phyloP scores from a whole-genome alignment of 331 rosid species.

The Stylosanthes scabra region DNA sequence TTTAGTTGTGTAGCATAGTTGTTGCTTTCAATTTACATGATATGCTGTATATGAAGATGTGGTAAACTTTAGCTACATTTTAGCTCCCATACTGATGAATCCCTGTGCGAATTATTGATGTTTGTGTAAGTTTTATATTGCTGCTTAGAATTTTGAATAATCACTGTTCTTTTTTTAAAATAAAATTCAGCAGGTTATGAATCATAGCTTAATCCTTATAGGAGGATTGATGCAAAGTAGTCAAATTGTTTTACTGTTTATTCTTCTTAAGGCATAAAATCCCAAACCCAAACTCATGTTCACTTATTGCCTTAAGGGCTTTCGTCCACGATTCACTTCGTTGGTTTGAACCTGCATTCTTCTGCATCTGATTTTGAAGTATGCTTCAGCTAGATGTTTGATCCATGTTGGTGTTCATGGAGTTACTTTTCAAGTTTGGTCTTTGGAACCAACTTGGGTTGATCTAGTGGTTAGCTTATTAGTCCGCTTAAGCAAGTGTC shows the following conservation, averaged over 20 bases:
- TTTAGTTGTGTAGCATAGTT: not conserved
- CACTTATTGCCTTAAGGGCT: not conserved
- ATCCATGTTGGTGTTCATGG: slow-evolving; percentile 12
- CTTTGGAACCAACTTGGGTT: too few species aligned
- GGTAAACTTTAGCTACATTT: too few species aligned
- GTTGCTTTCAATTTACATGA: too few species aligned
- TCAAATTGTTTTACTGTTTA: not conserved
- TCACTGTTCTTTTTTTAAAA: too few species aligned
- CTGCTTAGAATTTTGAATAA: too few species aligned
- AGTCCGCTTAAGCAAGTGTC: too few species aligned
- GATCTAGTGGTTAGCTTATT: too few species aligned
- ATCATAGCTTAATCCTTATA: not conserved
- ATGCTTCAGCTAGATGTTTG: slow-evolving; percentile 21
- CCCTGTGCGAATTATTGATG: too few species aligned
- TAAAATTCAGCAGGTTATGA: not conserved
- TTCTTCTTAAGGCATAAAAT: not conserved
- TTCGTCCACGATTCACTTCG: not conserved
- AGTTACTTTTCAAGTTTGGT: not conserved
- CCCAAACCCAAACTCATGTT: too few species aligned
- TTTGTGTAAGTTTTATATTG: too few species aligned
- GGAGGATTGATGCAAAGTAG: not conserved
- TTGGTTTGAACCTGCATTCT: slow-evolving; percentile 11
- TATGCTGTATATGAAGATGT: too few species aligned
- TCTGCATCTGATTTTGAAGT: slow-evolving; percentile 13
- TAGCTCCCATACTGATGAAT: too few species aligned